Evolutionary conservation across 805 yeast genomes (phyloP).

Genomic region (Saccharomycopsis javanensis): DNA sequence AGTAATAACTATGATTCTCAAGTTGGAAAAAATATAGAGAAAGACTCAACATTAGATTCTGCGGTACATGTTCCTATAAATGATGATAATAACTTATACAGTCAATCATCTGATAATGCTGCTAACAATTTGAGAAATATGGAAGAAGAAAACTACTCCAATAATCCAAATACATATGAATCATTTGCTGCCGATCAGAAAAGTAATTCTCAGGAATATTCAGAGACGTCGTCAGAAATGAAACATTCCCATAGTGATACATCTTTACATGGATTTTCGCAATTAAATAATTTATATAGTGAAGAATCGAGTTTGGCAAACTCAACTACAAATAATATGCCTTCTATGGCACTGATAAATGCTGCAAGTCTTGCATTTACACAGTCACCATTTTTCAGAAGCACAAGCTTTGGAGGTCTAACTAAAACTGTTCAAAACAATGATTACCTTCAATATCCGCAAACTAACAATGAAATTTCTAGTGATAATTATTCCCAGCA

Average conservation of each 20-base stretch:
- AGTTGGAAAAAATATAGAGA: not conserved
- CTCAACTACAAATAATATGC: not conserved
- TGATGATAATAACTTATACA: not conserved
- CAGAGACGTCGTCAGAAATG: not conserved
- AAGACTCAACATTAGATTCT: not conserved
- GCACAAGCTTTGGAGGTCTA: not conserved
- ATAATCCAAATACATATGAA: not conserved
- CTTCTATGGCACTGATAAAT: constrained; percentile 1
- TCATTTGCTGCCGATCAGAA: not conserved
- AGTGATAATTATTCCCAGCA: not conserved
- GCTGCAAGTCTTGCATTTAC: not conserved
- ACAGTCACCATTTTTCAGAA: not conserved
- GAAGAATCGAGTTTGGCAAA: not conserved
- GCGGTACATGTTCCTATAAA: not conserved
- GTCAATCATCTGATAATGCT: not conserved
- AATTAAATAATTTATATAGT: not conserved
- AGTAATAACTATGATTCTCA: not conserved
- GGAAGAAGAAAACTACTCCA: not conserved
- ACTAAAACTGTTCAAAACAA: not conserved
- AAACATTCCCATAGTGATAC: not conserved
- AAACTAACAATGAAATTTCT: not conserved
- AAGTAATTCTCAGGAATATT: not conserved
- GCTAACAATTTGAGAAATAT: not conserved
- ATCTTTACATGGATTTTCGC: not conserved
- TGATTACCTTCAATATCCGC: not conserved